phyloP scores from a whole-genome alignment of 2,329 filamentous ascomycete species.

The Calonectria henricotiae region DNA sequence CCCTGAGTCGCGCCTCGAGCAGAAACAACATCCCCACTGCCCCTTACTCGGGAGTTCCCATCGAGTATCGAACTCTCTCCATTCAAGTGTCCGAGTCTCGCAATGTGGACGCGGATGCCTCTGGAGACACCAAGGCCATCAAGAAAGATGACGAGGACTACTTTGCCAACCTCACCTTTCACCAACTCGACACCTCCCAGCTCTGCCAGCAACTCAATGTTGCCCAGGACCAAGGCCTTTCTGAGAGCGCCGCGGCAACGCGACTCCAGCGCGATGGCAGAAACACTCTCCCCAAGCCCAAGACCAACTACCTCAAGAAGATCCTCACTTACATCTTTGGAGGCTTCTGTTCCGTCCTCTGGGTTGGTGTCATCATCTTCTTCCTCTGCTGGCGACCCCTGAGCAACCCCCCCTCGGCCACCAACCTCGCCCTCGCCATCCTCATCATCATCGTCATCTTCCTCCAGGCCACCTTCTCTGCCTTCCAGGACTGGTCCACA shows the following conservation, averaged over 20 bases:
- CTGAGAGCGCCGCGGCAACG: slow-evolving; percentile 54
- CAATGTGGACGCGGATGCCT: slow-evolving; percentile 45
- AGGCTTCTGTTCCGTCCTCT: slow-evolving; percentile 66
- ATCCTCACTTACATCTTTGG: slow-evolving; percentile 64
- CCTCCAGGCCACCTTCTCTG: slow-evolving; percentile 64
- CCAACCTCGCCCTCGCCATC: slow-evolving; percentile 65
- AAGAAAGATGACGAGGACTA: slow-evolving; percentile 62
- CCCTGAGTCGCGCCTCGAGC: slow-evolving; percentile 43
- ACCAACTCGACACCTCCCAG: slow-evolving; percentile 56
- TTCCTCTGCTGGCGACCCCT: slow-evolving; percentile 67
- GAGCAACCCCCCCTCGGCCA: slow-evolving; percentile 61
- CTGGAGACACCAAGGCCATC: slow-evolving; percentile 39
- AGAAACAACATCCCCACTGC: slow-evolving; percentile 51
- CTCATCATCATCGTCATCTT: slow-evolving; percentile 66
- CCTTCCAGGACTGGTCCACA: slow-evolving; percentile 67
- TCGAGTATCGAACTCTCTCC: slow-evolving; percentile 62
- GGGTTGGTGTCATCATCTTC: slow-evolving; percentile 66
- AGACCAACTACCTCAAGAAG: slow-evolving; percentile 63
- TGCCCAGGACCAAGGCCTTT: slow-evolving; percentile 56
- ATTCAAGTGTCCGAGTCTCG: slow-evolving; percentile 61
- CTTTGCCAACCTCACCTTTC: slow-evolving; percentile 61
- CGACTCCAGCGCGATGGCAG: slow-evolving; percentile 61
- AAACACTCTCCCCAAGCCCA: slow-evolving; percentile 61
- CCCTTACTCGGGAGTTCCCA: slow-evolving; percentile 59
- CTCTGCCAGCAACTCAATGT: slow-evolving; percentile 62